Evolutionary conservation across 2,329 filamentous ascomycete species (phyloP), one percentile per base, ranked within the genome.

Genomic region (Nemania diffusa): DNA sequence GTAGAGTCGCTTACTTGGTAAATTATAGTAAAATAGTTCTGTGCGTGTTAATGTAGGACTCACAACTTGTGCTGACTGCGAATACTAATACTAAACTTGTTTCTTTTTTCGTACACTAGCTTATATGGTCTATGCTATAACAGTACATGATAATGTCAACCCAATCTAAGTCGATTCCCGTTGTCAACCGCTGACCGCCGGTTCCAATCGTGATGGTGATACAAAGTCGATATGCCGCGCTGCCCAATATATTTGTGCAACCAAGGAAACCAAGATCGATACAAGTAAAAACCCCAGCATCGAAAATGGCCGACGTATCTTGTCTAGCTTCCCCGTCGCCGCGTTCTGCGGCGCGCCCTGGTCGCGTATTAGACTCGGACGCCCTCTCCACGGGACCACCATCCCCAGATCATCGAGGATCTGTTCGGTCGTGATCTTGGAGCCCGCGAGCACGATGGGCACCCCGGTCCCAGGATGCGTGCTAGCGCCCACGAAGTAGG

Each of bases 391-490:
- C 5, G 78, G 75, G 8, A 76, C 71, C 29, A 51, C 22, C 61
- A 79, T 22, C 1, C 73, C 64, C 20, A 76, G 59, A 57, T 81
- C 80, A 5, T 71, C 74, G 26, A 84, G 72, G 20, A 84, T 79
- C 75, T 84, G 81, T 71, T 83, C 81, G 0, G 79, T 72, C 11
- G 81, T 83, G 64, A 93, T 83, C 76, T 88, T 91, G 8, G 88
- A 87, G 0, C 91, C 91, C 0, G 90, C 90, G 9, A 93, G 79
- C 27, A 90, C 89, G 63, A 93, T 91, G 2, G 91, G 91, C 22
- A 93, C 91, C 0, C 91, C 91, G 0, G 91, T 93, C 1, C 91
- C 91, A 0, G 91, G 91, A 80, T 94, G 91, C 22, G 91, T 91
- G 74, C 88, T 91, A 1, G 91, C 91, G 37, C 91, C 91, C 0